Evolutionary conservation across 441 rosid species (phyloP).

Genomic region (Dalechampia spathulata): DNA sequence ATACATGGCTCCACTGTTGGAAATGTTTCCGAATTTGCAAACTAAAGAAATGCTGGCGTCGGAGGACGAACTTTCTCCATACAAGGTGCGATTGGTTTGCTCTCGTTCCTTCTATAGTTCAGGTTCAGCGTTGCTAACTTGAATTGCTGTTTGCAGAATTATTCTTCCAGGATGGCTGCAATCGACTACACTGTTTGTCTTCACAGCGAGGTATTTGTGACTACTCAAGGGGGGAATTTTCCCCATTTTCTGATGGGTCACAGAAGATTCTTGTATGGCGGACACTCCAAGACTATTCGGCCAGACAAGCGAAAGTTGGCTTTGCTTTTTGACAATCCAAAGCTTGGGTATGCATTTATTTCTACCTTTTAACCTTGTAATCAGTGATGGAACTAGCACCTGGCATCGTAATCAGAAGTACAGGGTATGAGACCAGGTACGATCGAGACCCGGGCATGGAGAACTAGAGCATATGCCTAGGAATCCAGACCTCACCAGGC

Average conservation of each 20-base stretch:
- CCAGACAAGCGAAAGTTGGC: slow-evolving; percentile 99
- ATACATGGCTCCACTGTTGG: slow-evolving; percentile 83
- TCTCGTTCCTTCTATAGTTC: slow-evolving; percentile 12
- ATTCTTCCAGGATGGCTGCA: slow-evolving; percentile 99
- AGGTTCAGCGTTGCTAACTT: slow-evolving; percentile 21
- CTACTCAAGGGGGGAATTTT: slow-evolving; percentile 99
- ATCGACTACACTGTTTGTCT: slow-evolving; percentile 99
- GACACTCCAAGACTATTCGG: slow-evolving; percentile 92
- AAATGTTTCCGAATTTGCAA: slow-evolving; percentile 95
- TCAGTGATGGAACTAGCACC: no score
- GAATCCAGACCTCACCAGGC: no score
- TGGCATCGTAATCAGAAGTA: no score
- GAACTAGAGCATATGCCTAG: no score
- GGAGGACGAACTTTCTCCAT: slow-evolving; percentile 83
- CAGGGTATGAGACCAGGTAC: no score
- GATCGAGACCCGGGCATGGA: no score
- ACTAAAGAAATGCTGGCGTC: slow-evolving; percentile 89
- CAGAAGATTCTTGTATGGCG: slow-evolving; percentile 83
- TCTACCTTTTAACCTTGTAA: background rate
- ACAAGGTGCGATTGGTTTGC: slow-evolving; percentile 47
- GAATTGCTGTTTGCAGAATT: slow-evolving; percentile 61
- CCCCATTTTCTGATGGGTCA: slow-evolving; percentile 99
- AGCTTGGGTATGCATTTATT: slow-evolving; percentile 58
- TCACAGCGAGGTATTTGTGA: slow-evolving; percentile 99
- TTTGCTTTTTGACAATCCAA: slow-evolving; percentile 91